Base-by-base conservation (phyloP, 164 flowering plant genomes). In the Vitis rotundifolia region DNA sequence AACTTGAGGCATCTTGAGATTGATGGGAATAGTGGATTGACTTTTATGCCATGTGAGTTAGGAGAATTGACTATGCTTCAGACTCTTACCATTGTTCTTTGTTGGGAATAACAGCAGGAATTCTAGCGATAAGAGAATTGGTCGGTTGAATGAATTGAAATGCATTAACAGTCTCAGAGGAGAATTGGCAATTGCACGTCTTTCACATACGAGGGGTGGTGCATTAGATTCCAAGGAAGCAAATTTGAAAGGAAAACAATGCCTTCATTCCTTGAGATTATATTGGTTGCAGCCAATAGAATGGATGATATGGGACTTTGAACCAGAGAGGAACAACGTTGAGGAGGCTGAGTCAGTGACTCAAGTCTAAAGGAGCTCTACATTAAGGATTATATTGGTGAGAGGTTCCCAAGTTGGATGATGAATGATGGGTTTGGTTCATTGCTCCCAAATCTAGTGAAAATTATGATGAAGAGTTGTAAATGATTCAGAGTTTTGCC, bases 371-470 rank as follows among this genome's bases (percentile, higher is more conserved):
- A 10, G 47, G 8, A 2, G 8, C 31, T 67, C 6, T 1, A 2
- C 11, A 67, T 67, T 2, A 11, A 18, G 0, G 14, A 15, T 11
- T 67, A 53, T 28, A 14, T 12, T 0, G 69, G 69, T 13, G 1
- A 2, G 26, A 31, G 47, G 3, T 67, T 67, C 15, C 61, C 69
- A 14, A 37, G 50, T 11, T 67, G 61, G 69, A 67, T 67, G 50
- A 55, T 54, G 49, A 22, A 22, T 22, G 59, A 44, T 54, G 28
- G 13, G 16, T 2, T 44, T 15, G 4, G 9, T 2, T 26, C 8
- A 2, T 31, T 19, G 22, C 11, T 67, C 13, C 69, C 61, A 14
- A 67, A 67, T 51, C 18, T 67, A 26, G 61, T 56, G 9, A 14
- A 55, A 5, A 15, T 67, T 8, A 2, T 16, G 7, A 13, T 56